Base-by-base conservation (phyloP, 306 rosid species). In the Albizia julibrissin region DNA sequence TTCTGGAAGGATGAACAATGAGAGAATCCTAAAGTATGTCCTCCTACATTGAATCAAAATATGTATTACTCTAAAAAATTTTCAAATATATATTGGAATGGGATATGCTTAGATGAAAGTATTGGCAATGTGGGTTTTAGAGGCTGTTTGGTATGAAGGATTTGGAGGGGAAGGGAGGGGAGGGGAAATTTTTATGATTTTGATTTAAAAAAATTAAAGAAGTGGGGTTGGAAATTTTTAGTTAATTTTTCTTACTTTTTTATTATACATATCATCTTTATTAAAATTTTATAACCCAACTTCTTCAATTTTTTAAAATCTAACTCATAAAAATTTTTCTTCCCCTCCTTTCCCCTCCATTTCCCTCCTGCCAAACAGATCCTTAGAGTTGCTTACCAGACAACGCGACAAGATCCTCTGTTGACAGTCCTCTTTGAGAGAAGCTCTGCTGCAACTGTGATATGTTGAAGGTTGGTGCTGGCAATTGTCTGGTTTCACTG, bases 11-110 rank as follows among this genome's bases (percentile, higher is more conserved):
- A 95, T 27, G 98, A 88, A 78, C 98, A 94, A 81, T 92, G 98
- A 72, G 97, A 87, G 81, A 94, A 94, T 49, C 98, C 98, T 33
- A 95, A 80, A 70, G 97, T 95, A 65, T 95, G 97, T 37, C 92
- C 98, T 82, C 97, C 98, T 94, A 79, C 84, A 87, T 58, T 62
- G 74, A 33, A 47, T 59, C 76, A 46, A 67, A 79, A 64, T 47
- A 50, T 68, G 69, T 54, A 37, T 79, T 69, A 79, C 29, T 24
- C 49, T 46, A 33, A 69, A 59, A 81, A 29, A 59, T 39, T 26
- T 40, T 81, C 14, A 29, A 22, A 21, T 61, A 78, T 61, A 78
- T 21, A 16, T 64, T 78, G 70, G 46, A 61, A 69, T 34, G 42
- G 75, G 68, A 74, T 79, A 61, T 49, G 37, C 61, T 49, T 19